Base-by-base conservation (phyloP, 371 early-diverging fungal species). In the Apophysomyces variabilis region DNA sequence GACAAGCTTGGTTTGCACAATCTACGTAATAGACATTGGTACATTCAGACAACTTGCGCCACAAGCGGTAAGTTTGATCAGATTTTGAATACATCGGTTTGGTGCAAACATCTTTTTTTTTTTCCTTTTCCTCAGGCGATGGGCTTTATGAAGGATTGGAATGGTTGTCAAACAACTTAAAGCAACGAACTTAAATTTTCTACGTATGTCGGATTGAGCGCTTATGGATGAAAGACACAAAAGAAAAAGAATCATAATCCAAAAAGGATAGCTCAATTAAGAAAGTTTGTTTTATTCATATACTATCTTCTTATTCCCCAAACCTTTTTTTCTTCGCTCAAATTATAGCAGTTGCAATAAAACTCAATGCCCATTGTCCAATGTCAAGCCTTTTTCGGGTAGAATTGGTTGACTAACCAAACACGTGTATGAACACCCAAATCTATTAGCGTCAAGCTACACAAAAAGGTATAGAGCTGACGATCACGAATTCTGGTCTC, bases 61-160 rank as follows among this genome's bases (percentile, higher is more conserved):
- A 92, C 94, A 44, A 78, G 84, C 45, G 96, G 96, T 60, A 66
- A 45, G 57, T 26, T 26, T 64, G 5, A 26, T 26, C 13, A 38
- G 36, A 4, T 9, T 41, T 41, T 41, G 41, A 13, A 13, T 41
- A 41, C 13, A 46, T 47, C 41, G 41, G 32, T n/a, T 37, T 58
- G 32, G 3, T 26, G 32, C 32, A 41, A 41, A 41, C 41, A 41
- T 11, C 2, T 11, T 41, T 13, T 8, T 41, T 41, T 41, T 41
- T 3, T 3, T 1, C 26, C 1, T 26, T 21, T 11, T n/a, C 21
- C 16, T 57, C 60, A 66, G 66, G 66, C 61, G 95, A 95, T 72
- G 96, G 96, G 71, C 87, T 96, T 37, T 93, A 92, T 69, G 96
- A 96, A 80, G 96, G 95, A 69, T 80, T 88, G 65, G 89, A 89